A percentile compares a stretch with the other conserved stretches of the same genome.
These are phyloP conservation scores for Biscutella laevigata DNA, from an alignment of 441 rosid genomes.

Conservation along the genomic window DNA sequence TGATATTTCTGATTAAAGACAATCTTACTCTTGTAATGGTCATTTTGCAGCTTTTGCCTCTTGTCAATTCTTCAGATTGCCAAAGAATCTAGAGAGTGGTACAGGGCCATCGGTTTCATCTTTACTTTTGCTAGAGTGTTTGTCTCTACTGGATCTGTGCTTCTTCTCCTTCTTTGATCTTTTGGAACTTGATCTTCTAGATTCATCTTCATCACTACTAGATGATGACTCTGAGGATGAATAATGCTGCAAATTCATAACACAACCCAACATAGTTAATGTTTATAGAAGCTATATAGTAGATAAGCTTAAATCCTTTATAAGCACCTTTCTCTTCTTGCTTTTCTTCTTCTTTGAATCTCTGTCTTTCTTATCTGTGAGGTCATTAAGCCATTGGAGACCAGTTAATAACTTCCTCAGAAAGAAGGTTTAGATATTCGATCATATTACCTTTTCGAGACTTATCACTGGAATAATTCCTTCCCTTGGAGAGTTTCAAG, in stretches of 20 bases:
- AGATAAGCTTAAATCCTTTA: background rate
- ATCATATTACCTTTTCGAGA: constrained; percentile 47
- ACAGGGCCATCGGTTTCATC: constrained; percentile 69
- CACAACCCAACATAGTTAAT: background rate
- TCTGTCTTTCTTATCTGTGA: constrained; percentile 77
- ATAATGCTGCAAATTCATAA: constrained; percentile 47
- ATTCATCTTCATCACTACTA: constrained; percentile 61
- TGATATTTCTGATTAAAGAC: constrained; percentile 8
- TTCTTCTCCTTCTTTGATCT: constrained; percentile 61
- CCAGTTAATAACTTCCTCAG: background rate
- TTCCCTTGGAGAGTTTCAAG: constrained; percentile 76
- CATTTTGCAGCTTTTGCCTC: constrained; percentile 5
- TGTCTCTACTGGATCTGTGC: constrained; percentile 50
- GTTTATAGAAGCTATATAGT: background rate
- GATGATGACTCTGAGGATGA: constrained; percentile 66
- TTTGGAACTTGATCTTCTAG: constrained; percentile 68
- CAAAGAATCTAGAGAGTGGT: constrained; percentile 90
- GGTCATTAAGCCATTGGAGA: constrained; percentile 15
- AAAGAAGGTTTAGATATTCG: constrained; percentile 7
- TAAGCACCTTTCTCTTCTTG: constrained; percentile 85
- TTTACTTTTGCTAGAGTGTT: constrained; percentile 36
- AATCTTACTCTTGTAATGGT: constrained; percentile 9
- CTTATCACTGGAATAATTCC: constrained; percentile 64
- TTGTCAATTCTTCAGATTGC: constrained; percentile 41
- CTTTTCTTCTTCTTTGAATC: constrained; percentile 66